Base-by-base conservation (phyloP, 176 grass and related monocot species). In the Eleusine coracana region DNA sequence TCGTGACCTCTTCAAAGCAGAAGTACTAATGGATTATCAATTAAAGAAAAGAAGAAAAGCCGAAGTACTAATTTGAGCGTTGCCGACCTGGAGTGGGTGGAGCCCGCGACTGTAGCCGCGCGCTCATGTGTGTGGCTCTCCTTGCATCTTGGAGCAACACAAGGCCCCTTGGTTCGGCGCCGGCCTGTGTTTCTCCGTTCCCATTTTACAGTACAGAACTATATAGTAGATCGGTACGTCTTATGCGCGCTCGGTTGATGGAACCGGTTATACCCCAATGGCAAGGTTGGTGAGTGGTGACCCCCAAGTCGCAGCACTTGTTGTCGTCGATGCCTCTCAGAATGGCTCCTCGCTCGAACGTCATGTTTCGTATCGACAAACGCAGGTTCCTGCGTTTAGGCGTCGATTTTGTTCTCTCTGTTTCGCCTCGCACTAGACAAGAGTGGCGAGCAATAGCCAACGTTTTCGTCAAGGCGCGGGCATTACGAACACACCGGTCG, bases 141-240 rank as follows among this genome's bases (percentile, higher is more conserved):
- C 80, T 3, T 49, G 68, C 42, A 37, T 64, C 70, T 73, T 51
- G 80, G 58, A 64, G 70, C 28, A 52, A 52, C 12, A 14, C 12
- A 67, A 69, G 46, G 65, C 18, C 7, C 34, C 1, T 60, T 25
- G 7, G n/a, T 3, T 11, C 31, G 28, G 63, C 6, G 12, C 42
- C n/a, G n/a, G n/a, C n/a, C 10, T 38, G 58, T 52, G 70, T 83
- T 74, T 78, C 74, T 61, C 67, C 31, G 66, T 79, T 78, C 42
- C 23, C 36, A 18, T 0, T 25, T 41, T 66, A 72, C 67, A 39
- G 7, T 31, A 31, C 31, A 31, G 31, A 31, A 31, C 31, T 31
- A 31, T 31, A n/a, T n/a, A n/a, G n/a, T n/a, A 31, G 31, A 79
- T 27, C 66, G 75, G 71, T 79, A 20, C 41, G 41, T 41, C 36